phyloP scores from a whole-genome alignment of 2,329 filamentous ascomycete species.

The Stenocarpella maydis region DNA sequence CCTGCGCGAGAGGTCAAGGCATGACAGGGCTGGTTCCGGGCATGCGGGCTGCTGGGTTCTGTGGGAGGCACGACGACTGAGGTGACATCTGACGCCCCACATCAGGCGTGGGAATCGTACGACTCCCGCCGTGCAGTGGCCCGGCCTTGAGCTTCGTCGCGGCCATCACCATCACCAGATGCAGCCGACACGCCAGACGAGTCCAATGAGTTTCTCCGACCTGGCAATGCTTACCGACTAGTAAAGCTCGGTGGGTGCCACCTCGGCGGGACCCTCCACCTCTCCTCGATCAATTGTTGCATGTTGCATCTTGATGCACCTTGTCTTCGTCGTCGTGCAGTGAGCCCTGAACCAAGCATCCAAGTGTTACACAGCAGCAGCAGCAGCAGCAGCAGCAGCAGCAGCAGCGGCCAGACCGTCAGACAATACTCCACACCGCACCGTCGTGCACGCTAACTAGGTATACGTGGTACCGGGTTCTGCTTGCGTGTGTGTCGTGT shows the following conservation, averaged over 20 bases:
- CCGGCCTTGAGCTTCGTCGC: constrained; percentile 10
- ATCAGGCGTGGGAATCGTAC: constrained; percentile 19
- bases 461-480: not conserved
- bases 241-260: constrained; percentile 22
- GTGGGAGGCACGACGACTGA: not conserved
- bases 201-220: constrained; percentile 15
- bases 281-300: not conserved
- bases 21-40: constrained; percentile 4
- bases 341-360: not conserved
- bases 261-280: constrained; percentile 20
- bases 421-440: not conserved
- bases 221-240: constrained; percentile 14
- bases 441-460: not conserved
- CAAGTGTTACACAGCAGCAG: not conserved
- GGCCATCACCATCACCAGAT: constrained; percentile 19
- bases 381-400: not conserved
- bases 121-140: constrained; percentile 2
- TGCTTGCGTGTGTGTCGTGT: too few species aligned
- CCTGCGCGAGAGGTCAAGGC: not conserved
- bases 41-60: too few species aligned
- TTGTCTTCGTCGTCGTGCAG: not conserved
- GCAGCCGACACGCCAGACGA: not conserved
- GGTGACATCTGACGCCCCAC: constrained; percentile 28
- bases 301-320: not conserved
- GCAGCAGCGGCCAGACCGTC: not conserved